Percentiles rank a stretch among this genome's conserved stretches.
Conservation (phyloP, 306 rosid species). For the Pyrus communis region DNA sequence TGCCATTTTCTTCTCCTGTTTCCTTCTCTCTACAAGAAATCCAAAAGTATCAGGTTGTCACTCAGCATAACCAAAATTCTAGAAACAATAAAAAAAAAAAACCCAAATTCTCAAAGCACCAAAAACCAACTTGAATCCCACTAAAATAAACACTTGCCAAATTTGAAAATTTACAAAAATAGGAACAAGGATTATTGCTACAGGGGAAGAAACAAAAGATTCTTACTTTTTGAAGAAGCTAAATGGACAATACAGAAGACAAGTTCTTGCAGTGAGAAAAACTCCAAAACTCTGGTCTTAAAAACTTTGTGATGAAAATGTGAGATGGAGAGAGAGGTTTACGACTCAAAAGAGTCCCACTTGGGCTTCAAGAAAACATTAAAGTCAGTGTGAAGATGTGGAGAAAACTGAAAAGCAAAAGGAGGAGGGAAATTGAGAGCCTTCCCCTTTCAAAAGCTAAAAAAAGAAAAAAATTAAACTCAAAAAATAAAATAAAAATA, state of each 20-base stretch:
- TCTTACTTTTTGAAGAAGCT: conserved; percentile 1
- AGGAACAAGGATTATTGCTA: background rate
- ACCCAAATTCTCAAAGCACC: background rate
- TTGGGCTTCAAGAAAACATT: conserved; percentile 48
- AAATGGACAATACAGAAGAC: background rate
- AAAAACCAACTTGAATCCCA: conserved; percentile 6
- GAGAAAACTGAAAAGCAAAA: conserved; percentile 22
- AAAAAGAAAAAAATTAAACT: conserved; percentile 32
- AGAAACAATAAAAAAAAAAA: background rate
- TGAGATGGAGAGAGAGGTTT: conserved; percentile 17
- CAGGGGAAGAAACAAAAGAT: background rate
- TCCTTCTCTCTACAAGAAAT: conserved; percentile 3
- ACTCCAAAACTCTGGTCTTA: background rate
- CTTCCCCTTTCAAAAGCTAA: conserved; percentile 29
- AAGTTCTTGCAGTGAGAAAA: conserved; percentile 12
- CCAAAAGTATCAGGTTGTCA: background rate
- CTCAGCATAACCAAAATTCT: background rate
- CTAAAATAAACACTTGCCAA: background rate
- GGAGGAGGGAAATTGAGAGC: conserved; percentile 28
- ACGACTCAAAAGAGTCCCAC: conserved; percentile 36
- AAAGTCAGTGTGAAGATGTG: conserved; percentile 56
- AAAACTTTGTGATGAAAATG: conserved; percentile 24
- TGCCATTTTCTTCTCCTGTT: conserved; percentile 35
- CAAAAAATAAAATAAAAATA: background rate
- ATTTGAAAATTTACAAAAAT: background rate